phyloP scores from a whole-genome alignment of 202 grass and related monocot species.

The Setaria viridis region DNA sequence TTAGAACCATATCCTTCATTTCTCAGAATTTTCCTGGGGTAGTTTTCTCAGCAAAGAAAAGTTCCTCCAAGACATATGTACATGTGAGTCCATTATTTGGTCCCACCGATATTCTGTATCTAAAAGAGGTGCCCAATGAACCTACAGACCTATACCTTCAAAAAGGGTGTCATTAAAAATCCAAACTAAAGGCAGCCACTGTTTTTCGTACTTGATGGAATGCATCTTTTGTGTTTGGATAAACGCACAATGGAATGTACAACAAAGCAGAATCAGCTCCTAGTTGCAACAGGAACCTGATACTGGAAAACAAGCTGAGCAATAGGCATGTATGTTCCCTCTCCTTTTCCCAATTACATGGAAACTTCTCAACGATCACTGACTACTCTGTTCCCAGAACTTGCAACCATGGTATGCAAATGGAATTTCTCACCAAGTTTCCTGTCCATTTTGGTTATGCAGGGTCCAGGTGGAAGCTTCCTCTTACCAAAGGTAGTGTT shows the following conservation, averaged over 20 bases:
- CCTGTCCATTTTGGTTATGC: conserved; percentile 20
- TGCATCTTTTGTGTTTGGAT: neutral
- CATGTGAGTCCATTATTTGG: neutral
- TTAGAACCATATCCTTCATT: neutral
- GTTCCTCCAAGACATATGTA: neutral
- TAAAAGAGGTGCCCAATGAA: neutral
- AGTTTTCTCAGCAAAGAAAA: neutral
- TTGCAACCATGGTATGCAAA: conserved; percentile 2
- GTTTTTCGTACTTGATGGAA: conserved; percentile 32
- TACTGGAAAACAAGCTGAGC: neutral
- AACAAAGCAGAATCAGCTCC: neutral
- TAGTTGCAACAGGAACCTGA: conserved; percentile 2
- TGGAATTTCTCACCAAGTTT: neutral
- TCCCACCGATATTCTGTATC: neutral
- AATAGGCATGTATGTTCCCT: neutral
- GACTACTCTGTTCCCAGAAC: conserved; percentile 9
- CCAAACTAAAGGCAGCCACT: neutral
- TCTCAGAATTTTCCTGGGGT: neutral
- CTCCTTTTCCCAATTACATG: neutral
- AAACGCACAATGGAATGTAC: neutral
- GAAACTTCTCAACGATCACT: conserved; percentile 12
- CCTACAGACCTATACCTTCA: neutral
- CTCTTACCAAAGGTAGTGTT: neutral
- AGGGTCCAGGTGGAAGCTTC: neutral
- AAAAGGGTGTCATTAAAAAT: neutral